Base-by-base conservation (phyloP, 805 yeast genomes). In the Yarrowia yakushimensis region DNA sequence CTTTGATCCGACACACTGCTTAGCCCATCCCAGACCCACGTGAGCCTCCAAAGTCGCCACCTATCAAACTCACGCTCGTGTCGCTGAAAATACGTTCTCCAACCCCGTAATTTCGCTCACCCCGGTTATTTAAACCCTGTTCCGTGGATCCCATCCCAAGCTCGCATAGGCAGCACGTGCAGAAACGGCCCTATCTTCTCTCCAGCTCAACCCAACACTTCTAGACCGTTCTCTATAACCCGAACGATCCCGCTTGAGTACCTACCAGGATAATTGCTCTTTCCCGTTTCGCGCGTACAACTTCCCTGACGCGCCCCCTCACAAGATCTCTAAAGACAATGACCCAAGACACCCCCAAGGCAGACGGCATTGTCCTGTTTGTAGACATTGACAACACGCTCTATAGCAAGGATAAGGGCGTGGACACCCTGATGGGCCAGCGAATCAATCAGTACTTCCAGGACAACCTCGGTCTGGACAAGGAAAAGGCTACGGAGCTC, bases 361-460 rank as follows among this genome's bases (percentile, higher is more conserved):
- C 66, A n/a, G 68, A 67, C 10, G 54, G 63, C 25, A 61, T 66
- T 48, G 74, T 72, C 7, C 89, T 94, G 75, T 90, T 85, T 74
- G 93, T 93, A 69, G 99, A 93, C 72, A 90, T 93, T 62, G 99
- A 93, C 77, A 93, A 93, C 73, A 91, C 97, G 34, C 80, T 93
- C 30, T 93, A 93, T 75, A 80, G 82, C 60, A 78, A 91, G 63
- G 84, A 90, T 1, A 82, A 88, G 23, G 80, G 80, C 72, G 88
- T 93, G 68, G 96, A 87, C 69, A 94, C 88, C 67, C 71, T 90
- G 74, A 93, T 93, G 97, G 96, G 88, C 69, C 84, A 82, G 17
- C 85, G 85, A 65, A 93, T 94, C 68, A 93, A 89, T 67, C 77
- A 86, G 50, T 93, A 87, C 74, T 90, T 94, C 77, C 86, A 85